These are phyloP conservation scores for Solanum pimpinellifolium DNA, from an alignment of 257 asterid species.

Conservation along the genomic window DNA sequence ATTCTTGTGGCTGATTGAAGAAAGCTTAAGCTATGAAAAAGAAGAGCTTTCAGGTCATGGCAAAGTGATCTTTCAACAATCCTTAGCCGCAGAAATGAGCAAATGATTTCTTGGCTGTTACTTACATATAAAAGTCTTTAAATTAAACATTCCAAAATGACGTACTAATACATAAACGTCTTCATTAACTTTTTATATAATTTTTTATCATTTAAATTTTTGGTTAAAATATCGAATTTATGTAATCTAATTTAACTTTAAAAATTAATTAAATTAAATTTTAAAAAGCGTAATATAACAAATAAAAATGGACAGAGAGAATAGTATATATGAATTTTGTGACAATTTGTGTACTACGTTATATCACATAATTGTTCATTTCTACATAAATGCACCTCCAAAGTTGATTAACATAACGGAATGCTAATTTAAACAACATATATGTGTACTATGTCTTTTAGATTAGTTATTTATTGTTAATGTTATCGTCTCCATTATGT, in stretches of 20 bases:
- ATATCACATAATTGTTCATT: too few species aligned
- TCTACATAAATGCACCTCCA: too few species aligned
- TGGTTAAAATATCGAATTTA: too few species aligned
- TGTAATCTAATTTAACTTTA: too few species aligned
- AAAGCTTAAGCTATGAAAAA: background rate
- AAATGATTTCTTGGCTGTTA: background rate
- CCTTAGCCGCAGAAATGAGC: background rate
- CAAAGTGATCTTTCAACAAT: background rate
- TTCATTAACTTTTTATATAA: too few species aligned
- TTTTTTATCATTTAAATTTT: too few species aligned
- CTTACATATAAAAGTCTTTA: background rate
- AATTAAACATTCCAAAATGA: background rate
- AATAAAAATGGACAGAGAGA: too few species aligned
- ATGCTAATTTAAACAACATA: too few species aligned
- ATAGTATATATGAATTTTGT: too few species aligned
- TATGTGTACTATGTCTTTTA: background rate
- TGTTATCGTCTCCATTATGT: background rate
- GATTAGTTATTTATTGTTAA: background rate
- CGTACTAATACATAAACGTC: background rate
- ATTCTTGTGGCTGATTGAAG: background rate
- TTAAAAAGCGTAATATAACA: rapidly evolving
- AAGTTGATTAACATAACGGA: too few species aligned
- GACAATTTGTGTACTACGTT: too few species aligned
- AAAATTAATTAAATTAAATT: too few species aligned
- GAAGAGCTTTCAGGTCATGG: background rate